Percentiles rank a stretch among this genome's conserved stretches.
Evolutionary conservation across 371 early-diverging fungal genomes (phyloP).

Genomic region (Furculomyces boomerangus): DNA sequence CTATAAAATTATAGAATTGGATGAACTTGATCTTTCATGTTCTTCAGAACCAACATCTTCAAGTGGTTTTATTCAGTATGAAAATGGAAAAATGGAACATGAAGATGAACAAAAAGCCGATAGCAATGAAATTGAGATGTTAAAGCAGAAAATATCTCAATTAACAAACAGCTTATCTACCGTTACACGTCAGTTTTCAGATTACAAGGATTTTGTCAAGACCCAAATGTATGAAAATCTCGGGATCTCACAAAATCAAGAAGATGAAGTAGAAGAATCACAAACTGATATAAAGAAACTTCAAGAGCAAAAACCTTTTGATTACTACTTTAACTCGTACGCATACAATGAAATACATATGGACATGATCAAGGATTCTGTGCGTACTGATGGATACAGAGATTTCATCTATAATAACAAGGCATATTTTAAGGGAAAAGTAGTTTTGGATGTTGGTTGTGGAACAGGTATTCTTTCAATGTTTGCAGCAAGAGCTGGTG

Average conservation of each 20-base stretch:
- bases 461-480: conserved; percentile 94
- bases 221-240: conserved; percentile 45
- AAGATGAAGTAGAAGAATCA: neutral
- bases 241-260: conserved; percentile 13
- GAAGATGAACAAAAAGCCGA: conserved; percentile 24
- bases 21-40: conserved; percentile 17
- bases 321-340: conserved; percentile 69
- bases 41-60: conserved; percentile 12
- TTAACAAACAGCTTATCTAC: neutral
- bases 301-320: neutral
- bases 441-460: conserved; percentile 94
- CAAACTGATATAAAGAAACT: neutral
- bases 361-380: conserved; percentile 86
- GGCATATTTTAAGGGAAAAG: conserved; percentile 84
- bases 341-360: conserved; percentile 65
- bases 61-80: conserved; percentile 25
- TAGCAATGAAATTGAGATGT: conserved; percentile 24
- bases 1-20: conserved; percentile 44
- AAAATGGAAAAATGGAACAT: conserved; percentile 37
- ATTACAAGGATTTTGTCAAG: conserved; percentile 49
- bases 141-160: conserved; percentile 26
- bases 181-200: conserved; percentile 33
- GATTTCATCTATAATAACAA: conserved; percentile 81
- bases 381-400: conserved; percentile 87
- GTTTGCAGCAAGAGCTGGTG: conserved; percentile 94